Evolutionary conservation across 1,139 yeast species (phyloP).

Genomic region (Candida sp.): DNA sequence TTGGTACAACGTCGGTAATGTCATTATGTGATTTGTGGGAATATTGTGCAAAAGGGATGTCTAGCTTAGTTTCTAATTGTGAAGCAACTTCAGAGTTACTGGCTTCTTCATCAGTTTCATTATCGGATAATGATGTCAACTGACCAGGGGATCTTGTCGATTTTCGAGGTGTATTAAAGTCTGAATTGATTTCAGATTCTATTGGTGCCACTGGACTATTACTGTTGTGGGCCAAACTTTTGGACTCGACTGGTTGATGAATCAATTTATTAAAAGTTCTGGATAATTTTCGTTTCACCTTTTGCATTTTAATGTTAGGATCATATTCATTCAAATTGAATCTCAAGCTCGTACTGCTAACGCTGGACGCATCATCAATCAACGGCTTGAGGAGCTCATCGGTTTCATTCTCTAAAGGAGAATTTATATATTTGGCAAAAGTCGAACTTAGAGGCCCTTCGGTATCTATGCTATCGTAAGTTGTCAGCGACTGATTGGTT

Average conservation of each 20-base stretch:
- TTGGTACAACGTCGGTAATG: too few species aligned
- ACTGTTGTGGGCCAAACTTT: neutral
- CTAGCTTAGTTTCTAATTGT: too few species aligned
- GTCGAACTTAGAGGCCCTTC: neutral
- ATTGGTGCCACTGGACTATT: too few species aligned
- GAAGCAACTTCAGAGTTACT: too few species aligned
- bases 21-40: too few species aligned
- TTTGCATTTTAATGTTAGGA: neutral
- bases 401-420: neutral
- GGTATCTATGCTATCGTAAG: neutral
- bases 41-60: too few species aligned
- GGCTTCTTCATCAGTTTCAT: neutral
- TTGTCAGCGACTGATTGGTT: neutral
- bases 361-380: neutral
- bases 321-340: neutral
- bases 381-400: neutral
- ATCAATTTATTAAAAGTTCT: neutral
- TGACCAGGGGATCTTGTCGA: neutral
- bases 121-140: neutral
- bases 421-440: neutral
- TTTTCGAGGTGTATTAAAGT: neutral
- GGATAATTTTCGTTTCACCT: neutral
- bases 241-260: neutral
- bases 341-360: neutral
- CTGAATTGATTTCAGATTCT: too few species aligned